Evolutionary conservation across 345 rosid species (phyloP), one percentile per base, ranked within the genome.

Genomic region (Sisymbrium altissimum): DNA sequence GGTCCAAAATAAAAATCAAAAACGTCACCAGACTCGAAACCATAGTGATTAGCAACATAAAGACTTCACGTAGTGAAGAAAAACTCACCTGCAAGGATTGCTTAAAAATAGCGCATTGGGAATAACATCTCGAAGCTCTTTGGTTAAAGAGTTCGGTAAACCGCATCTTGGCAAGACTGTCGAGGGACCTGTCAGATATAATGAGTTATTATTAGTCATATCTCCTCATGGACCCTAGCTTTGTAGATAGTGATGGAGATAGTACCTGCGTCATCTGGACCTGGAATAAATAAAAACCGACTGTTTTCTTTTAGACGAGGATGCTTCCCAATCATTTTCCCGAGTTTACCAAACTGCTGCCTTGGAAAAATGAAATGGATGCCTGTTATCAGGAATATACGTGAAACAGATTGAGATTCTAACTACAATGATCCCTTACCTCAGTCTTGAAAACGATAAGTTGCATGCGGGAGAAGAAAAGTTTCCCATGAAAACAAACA

Each of bases 401-500:
- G 29, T 35, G 46, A 23, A 23, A 11, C 44, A 62, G 2, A 9
- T 9, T 23, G 29, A 25, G 17, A 30, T 11, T 52, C 14, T 33
- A 35, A 43, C 13, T 54, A 67, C 40, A 66, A 59, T 23, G 49
- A 64, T 43, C 35, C 27, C 82, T 77, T 73, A 95, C 99, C 94
- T 92, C 56, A 90, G 91, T 80, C 67, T 85, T 72, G 89, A 81
- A 70, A 86, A 95, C 29, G 96, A 71, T 70, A 90, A 86, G 79
- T 87, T 90, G 83, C 92, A 95, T 17, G 97, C 92, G 72, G 18
- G 86, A 68, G 94, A 92, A 75, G 89, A 90, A 67, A 92, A 90
- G 56, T 95, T 86, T 29, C 98, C 98, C 99, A 95, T 92, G 72
- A 95, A 90, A 56, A 95, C 97, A 84, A 95, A 92, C 54, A 95